Evolutionary conservation across 2,329 filamentous ascomycete genomes (phyloP).

Genomic region (Monilinia aucupariae): DNA sequence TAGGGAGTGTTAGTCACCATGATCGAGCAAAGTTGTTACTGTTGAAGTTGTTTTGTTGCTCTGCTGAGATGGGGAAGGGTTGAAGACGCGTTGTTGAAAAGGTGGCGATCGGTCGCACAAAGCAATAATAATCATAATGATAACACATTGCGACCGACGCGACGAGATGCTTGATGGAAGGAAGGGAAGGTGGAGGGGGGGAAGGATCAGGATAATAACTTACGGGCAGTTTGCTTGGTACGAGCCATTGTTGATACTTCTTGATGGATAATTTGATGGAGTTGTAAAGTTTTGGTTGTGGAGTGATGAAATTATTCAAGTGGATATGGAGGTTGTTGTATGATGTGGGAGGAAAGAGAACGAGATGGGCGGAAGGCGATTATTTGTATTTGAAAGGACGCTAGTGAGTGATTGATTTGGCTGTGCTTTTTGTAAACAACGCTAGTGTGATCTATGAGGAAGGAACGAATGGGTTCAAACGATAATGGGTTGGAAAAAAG

Average conservation of each 20-base stretch:
- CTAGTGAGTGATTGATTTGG: conserved; percentile 28
- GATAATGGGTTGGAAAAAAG: neutral
- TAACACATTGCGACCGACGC: conserved; percentile 29
- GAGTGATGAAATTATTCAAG: conserved; percentile 21
- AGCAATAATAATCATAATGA: no score
- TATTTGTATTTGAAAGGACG: conserved; percentile 34
- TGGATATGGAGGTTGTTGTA: conserved; percentile 26
- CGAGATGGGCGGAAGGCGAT: conserved; percentile 32
- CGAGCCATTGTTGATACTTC: conserved; percentile 36
- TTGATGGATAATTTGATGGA: conserved; percentile 9
- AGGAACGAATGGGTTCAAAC: conserved; percentile 7
- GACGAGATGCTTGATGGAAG: conserved; percentile 1
- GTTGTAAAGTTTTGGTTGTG: conserved; percentile 20
- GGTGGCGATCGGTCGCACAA: conserved; percentile 19
- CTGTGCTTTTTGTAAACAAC: conserved; percentile 15
- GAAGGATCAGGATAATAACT: conserved; percentile 7
- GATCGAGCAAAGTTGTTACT: conserved; percentile 15
- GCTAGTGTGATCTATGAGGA: conserved; percentile 4
- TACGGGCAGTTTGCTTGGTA: conserved; percentile 34
- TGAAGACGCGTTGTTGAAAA: conserved; percentile 18
- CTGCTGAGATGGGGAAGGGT: neutral
- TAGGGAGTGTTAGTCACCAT: conserved; percentile 29
- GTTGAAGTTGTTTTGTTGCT: neutral
- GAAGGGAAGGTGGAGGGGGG: neutral
- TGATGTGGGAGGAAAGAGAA: conserved; percentile 31